Evolutionary conservation across 306 rosid species (phyloP).

Genomic region (Vicia sativa): DNA sequence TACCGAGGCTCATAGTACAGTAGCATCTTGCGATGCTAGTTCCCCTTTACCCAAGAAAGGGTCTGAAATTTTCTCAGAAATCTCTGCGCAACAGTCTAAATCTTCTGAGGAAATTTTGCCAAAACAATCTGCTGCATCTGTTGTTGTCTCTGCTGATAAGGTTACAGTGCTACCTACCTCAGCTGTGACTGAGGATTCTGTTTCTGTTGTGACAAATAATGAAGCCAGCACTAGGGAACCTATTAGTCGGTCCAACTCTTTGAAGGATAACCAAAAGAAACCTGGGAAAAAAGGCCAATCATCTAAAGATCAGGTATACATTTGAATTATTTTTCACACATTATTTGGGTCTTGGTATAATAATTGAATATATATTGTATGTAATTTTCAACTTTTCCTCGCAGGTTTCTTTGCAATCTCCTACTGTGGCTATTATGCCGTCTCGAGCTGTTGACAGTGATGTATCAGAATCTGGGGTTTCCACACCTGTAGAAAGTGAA

Average conservation of each 20-base stretch:
- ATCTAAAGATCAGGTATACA: conserved; percentile 65
- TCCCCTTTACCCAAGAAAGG: conserved; percentile 46
- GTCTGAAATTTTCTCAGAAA: conserved; percentile 39
- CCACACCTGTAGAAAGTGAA: conserved; percentile 49
- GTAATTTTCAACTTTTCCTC: not conserved
- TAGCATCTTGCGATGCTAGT: conserved; percentile 45
- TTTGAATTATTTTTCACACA: conserved; percentile 14
- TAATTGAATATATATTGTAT: conserved; percentile 8
- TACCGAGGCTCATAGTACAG: conserved; percentile 49
- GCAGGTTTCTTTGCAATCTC: conserved; percentile 62
- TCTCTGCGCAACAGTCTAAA: conserved; percentile 43
- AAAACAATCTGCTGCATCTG: conserved; percentile 41
- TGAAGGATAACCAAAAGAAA: conserved; percentile 68
- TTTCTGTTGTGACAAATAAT: conserved; percentile 41
- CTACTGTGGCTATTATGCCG: conserved; percentile 39
- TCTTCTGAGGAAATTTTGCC: conserved; percentile 47
- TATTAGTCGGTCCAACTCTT: conserved; percentile 60
- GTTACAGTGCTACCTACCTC: conserved; percentile 35
- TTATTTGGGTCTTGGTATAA: conserved; percentile 6
- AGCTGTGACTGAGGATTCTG: conserved; percentile 47
- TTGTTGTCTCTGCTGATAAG: conserved; percentile 45
- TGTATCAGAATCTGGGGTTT: conserved; percentile 47
- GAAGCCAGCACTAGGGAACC: conserved; percentile 60
- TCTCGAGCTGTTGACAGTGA: conserved; percentile 47
- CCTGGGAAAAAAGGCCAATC: conserved; percentile 59